Evolutionary conservation across 495 filamentous ascomycete species (phyloP).

Genomic region (Xylaria sp.): DNA sequence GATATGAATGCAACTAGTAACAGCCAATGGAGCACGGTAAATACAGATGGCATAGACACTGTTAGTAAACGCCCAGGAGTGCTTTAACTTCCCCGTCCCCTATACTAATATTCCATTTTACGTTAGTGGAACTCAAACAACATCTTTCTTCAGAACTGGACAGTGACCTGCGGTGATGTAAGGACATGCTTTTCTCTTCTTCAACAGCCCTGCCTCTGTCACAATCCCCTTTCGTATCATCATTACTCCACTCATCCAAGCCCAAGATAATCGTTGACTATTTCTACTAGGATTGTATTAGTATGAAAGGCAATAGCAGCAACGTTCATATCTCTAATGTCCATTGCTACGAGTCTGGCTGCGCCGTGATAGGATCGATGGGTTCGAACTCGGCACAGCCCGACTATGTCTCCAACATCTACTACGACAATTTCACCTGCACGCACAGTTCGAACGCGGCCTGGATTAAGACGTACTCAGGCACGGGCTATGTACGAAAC

Average conservation of each 20-base stretch:
- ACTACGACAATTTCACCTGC: slow-evolving; percentile 51
- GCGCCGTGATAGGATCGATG: slow-evolving; percentile 46
- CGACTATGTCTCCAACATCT: slow-evolving; percentile 48
- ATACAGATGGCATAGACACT: slow-evolving; percentile 52
- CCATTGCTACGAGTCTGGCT: slow-evolving; percentile 51
- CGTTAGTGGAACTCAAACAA: slow-evolving; percentile 36
- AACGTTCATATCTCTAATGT: slow-evolving; percentile 50
- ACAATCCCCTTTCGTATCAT: background rate
- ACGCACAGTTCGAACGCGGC: slow-evolving; percentile 59
- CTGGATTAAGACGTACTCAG: slow-evolving; percentile 63
- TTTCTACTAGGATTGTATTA: slow-evolving; percentile 59
- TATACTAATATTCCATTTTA: background rate
- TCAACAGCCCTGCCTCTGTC: background rate
- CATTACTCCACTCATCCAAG: background rate
- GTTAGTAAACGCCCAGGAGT: slow-evolving; percentile 5
- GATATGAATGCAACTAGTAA: slow-evolving; percentile 48
- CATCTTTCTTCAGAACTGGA: slow-evolving; percentile 50
- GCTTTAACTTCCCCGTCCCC: background rate
- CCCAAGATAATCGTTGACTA: background rate
- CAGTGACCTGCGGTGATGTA: slow-evolving; percentile 50
- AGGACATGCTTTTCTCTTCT: slow-evolving; percentile 15
- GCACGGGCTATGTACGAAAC: slow-evolving; percentile 54
- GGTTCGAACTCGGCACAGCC: slow-evolving; percentile 43
- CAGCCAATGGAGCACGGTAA: slow-evolving; percentile 45
- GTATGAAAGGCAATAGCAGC: slow-evolving; percentile 67